Base-by-base conservation (phyloP, 345 rosid species). In the Syzygium oleosum region DNA sequence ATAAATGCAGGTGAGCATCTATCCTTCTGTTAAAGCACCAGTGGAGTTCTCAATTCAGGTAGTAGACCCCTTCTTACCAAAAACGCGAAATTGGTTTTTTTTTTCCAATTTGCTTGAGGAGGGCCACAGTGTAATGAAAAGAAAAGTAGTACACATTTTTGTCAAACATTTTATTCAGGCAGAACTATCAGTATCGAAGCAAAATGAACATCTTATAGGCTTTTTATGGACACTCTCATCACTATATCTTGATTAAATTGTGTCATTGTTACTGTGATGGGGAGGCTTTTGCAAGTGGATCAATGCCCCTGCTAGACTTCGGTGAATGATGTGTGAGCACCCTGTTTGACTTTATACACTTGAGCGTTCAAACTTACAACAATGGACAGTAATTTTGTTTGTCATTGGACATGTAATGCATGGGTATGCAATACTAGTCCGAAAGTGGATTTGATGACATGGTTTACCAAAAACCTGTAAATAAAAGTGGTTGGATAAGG, bases 11-110 rank as follows among this genome's bases (percentile, higher is more conserved):
- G 95, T 96, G 87, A 94, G 93, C 93, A 95, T 98, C 88, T 96
- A 98, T 90, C 98, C 98, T 51, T 89, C 97, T 65, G 95, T 95
- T 73, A 98, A 92, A 93, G 98, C 99, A 22, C 96, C 96, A 2
- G 98, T 93, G 53, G 99, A 96, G 87, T 91, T 89, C 86, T 94
- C 98, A 59, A 88, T 93, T 91, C 99, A 98, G 98, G 99, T 98
- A 90, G 85, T 59, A 43, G 51, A 31, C 16, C 86, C 90, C 61
- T 85, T 55, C 87, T 52, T 19, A 22, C 52, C 14, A 14, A 63
- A 63, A 23, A 14, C 41, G 21, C 9, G 4, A 14, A 27, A 63
- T 85, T 65, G 41, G 8, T 59, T 59, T 86, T 63, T 85, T 31
- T 55, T 51, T 59, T 61, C 41, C 2, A 8, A 86, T 49, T 84